phyloP scores from a whole-genome alignment of 768 basidiomycete species.

The Sarcodon aspratus region DNA sequence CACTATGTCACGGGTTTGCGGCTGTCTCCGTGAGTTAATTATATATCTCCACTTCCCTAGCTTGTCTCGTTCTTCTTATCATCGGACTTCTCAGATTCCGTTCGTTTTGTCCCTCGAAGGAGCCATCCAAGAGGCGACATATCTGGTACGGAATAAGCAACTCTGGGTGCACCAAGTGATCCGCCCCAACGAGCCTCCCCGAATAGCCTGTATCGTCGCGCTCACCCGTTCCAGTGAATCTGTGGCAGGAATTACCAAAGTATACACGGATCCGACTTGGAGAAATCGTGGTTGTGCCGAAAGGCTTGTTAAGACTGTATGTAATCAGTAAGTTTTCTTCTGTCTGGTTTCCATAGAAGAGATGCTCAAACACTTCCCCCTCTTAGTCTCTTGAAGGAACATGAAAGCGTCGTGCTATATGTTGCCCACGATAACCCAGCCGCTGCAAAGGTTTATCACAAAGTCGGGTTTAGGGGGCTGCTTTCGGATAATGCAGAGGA shows the following conservation, averaged over 20 bases:
- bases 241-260: conserved; percentile 61
- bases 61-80: not conserved
- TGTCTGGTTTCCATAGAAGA: not conserved
- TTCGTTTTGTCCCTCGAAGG: conserved; percentile 32
- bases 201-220: conserved; percentile 57
- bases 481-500: conserved; percentile 17
- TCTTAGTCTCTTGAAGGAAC: conserved; percentile 22
- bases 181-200: conserved; percentile 12
- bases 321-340: conserved; percentile 31
- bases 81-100: conserved; percentile 30
- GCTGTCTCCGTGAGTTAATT: conserved; percentile 36
- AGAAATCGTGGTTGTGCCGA: conserved; percentile 47
- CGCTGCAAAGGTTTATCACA: conserved; percentile 45
- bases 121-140: conserved; percentile 39
- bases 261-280: conserved; percentile 47
- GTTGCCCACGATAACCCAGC: conserved; percentile 47
- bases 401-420: conserved; percentile 48
- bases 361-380: not conserved
- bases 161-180: conserved; percentile 54
- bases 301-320: conserved; percentile 47
- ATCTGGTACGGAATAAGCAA: conserved; percentile 32
- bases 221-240: conserved; percentile 47
- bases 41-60: not conserved
- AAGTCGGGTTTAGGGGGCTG: conserved; percentile 58
- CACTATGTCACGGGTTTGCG: conserved; percentile 46